These are phyloP conservation scores for Ephemerocybe angulata DNA, from an alignment of 768 basidiomycete species.

Conservation along the genomic window DNA sequence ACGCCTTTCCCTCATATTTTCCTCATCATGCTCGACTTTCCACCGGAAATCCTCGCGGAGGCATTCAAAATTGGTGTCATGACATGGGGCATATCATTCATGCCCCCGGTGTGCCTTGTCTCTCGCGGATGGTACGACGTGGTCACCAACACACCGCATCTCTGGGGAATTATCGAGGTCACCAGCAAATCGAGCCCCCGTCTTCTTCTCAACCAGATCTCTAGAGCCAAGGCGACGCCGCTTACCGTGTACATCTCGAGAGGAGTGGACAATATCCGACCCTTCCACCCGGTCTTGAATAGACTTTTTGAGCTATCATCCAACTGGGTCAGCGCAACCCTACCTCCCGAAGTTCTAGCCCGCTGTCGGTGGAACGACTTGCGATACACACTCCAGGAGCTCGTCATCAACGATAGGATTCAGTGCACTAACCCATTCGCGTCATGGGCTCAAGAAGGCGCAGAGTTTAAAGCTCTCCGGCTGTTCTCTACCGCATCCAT, in stretches of 20 bases:
- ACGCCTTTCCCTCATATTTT: neutral
- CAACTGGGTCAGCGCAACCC: slow-evolving; percentile 27
- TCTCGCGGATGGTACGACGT: slow-evolving; percentile 25
- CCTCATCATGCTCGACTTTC: slow-evolving; percentile 14
- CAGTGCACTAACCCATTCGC: neutral
- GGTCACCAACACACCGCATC: slow-evolving; percentile 25
- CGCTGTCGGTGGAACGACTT: slow-evolving; percentile 19
- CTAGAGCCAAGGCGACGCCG: slow-evolving; percentile 27
- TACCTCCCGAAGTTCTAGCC: slow-evolving; percentile 18
- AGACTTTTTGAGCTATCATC: slow-evolving; percentile 17
- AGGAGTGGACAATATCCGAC: neutral
- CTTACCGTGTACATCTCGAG: slow-evolving; percentile 18
- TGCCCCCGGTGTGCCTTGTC: slow-evolving; percentile 25
- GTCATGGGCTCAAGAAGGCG: too few relatives aligned
- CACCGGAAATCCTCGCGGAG: slow-evolving; percentile 27
- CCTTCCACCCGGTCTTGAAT: neutral
- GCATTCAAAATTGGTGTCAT: slow-evolving; percentile 27
- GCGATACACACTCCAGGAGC: slow-evolving; percentile 14
- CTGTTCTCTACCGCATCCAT: too few relatives aligned
- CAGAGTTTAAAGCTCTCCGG: neutral
- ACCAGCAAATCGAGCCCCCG: slow-evolving; percentile 4
- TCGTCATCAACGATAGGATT: slow-evolving; percentile 13
- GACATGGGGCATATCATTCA: slow-evolving; percentile 24
- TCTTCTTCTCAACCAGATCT: slow-evolving; percentile 18
- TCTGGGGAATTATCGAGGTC: slow-evolving; percentile 30